Conservation (phyloP, 345 rosid genomes). For the Populus simonii region DNA sequence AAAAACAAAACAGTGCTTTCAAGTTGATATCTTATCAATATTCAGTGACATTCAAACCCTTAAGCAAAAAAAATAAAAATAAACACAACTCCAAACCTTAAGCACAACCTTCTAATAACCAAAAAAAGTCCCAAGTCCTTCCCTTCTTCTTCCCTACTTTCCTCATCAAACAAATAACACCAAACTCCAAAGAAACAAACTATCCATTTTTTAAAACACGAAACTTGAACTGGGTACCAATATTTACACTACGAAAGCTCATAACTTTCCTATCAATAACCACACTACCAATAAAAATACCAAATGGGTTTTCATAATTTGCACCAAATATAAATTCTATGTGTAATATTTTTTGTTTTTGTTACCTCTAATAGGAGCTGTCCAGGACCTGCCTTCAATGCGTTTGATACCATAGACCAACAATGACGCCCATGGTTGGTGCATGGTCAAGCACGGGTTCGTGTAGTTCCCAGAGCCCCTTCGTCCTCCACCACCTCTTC, state of each 20-base stretch:
- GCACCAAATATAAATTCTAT: not conserved
- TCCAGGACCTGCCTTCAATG: constrained; percentile 93
- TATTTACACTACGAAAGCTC: not conserved
- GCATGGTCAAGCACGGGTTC: constrained; percentile 90
- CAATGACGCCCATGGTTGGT: constrained; percentile 95
- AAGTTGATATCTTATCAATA: not conserved
- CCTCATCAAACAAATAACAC: not conserved
- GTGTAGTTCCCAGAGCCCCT: constrained; percentile 56
- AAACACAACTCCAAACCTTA: too few relatives aligned
- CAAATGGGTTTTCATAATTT: not conserved
- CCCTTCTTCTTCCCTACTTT: not conserved
- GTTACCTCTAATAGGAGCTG: constrained; percentile 78
- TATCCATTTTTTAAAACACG: not conserved
- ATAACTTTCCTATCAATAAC: not conserved
- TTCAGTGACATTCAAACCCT: too few relatives aligned
- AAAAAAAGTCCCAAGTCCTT: too few relatives aligned
- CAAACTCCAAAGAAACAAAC: not conserved
- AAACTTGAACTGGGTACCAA: not conserved
- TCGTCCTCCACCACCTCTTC: constrained; percentile 18
- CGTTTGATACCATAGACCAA: constrained; percentile 85
- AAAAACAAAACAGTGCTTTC: not conserved
- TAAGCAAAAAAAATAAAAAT: too few relatives aligned
- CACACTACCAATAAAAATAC: not conserved
- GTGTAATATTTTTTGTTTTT: not conserved
- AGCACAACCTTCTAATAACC: not conserved